Percentiles rank a stretch among this genome's conserved stretches.
phyloP scores from a whole-genome alignment of 768 basidiomycete species.

The Trichaptum fuscoviolaceum region DNA sequence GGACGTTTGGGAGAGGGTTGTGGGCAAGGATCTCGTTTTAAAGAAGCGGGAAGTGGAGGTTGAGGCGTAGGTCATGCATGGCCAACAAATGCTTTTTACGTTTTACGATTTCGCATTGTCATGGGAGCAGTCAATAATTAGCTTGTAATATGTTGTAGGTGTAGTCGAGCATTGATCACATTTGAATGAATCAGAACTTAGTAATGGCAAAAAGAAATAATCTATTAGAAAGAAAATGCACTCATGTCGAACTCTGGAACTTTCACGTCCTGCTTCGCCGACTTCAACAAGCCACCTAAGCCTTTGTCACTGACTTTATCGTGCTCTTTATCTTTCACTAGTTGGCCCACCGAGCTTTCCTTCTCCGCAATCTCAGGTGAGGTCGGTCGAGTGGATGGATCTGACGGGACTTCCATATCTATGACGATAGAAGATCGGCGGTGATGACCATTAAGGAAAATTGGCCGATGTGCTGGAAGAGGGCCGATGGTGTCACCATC shows the following conservation, averaged over 20 bases:
- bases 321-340: slow-evolving; percentile 5
- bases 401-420: slow-evolving; percentile 76
- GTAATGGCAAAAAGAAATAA: neutral
- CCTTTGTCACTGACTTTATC: slow-evolving; percentile 27
- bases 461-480: slow-evolving; percentile 35
- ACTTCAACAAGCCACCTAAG: slow-evolving; percentile 80
- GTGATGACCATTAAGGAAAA: slow-evolving; percentile 46
- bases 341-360: neutral
- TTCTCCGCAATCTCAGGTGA: slow-evolving; percentile 36
- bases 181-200: neutral
- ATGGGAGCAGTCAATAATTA: neutral
- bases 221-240: slow-evolving; percentile 51
- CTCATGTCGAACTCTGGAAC: slow-evolving; percentile 88
- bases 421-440: slow-evolving; percentile 76
- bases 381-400: slow-evolving; percentile 49
- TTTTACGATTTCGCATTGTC: neutral
- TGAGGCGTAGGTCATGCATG: slow-evolving; percentile 33
- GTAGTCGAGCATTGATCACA: neutral
- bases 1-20: slow-evolving; percentile 90
- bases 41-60: slow-evolving; percentile 81
- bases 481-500: slow-evolving; percentile 28
- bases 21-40: slow-evolving; percentile 71
- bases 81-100: neutral
- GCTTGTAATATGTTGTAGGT: neutral
- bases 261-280: slow-evolving; percentile 82